Evolutionary conservation across 2,329 filamentous ascomycete species (phyloP), one percentile per base, ranked within the genome.

Genomic region (Ophiosphaerella narmari): DNA sequence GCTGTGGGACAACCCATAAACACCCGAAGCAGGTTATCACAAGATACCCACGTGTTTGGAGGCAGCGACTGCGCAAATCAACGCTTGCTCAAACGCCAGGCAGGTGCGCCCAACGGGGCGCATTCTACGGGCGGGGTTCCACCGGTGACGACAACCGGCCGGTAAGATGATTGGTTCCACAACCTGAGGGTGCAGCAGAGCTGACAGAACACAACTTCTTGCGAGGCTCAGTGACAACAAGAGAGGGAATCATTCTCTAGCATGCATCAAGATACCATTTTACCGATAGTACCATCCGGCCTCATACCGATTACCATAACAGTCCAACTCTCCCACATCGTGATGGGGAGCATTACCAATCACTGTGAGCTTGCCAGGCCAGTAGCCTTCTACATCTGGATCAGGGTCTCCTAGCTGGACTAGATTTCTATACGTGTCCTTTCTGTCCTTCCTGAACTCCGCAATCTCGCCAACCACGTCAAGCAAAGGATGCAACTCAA

Each of bases 331-430:
- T 9, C 77, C 77, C 40, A 65, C 76, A 44, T 76, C 70, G 9
- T 66, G 62, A 45, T 74, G 70, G 0, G 67, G 68, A 11, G 68
- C 65, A 13, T 70, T 68, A n/a, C 82, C 72, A n/a, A 86, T 72
- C 26, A 86, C 76, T 45, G 81, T 81, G 21, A 86, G 77, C 31
- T 82, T 75, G 5, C 84, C 84, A 26, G 80, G 77, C 84, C 84
- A 86, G 55, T 82, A 77, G 0, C 83, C 83, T 48, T 83, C 80
- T 0, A 84, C 76, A 12, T 69, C 65, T 16, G 68, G 66, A 3
- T 75, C 65, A 24, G 16, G 26, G 13, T 60, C 46, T 12, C 70
- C 72, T 42, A 63, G 68, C 35, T 34, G 57, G 46, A 58, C 48
- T 34, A 62, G 69, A 3, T 66, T 67, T 13, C 80, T 73, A 59